Conservation (phyloP, 2,329 filamentous ascomycete genomes). For the Trichoderma atrobrunneum region DNA sequence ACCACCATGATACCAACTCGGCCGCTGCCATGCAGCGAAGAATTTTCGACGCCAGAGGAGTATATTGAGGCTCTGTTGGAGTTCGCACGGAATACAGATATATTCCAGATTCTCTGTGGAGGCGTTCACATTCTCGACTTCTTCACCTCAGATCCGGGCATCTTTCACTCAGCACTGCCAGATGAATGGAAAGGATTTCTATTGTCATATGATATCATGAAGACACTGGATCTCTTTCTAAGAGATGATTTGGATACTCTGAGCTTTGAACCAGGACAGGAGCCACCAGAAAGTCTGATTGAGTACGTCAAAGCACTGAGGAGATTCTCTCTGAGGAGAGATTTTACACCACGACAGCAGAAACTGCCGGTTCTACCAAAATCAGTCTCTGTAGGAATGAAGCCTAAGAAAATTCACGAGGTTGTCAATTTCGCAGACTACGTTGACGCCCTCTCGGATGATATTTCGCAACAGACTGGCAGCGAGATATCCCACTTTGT, state of each 20-base stretch:
- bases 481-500: slow-evolving; percentile 77
- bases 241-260: slow-evolving; percentile 63
- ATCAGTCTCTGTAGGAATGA: slow-evolving; percentile 85
- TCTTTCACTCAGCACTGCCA: slow-evolving; percentile 76
- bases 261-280: slow-evolving; percentile 26
- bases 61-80: slow-evolving; percentile 76
- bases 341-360: slow-evolving; percentile 48
- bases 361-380: slow-evolving; percentile 61
- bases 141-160: slow-evolving; percentile 78
- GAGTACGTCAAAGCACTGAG: slow-evolving; percentile 72
- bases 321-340: slow-evolving; percentile 62
- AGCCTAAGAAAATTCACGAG: slow-evolving; percentile 91
- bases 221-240: slow-evolving; percentile 77
- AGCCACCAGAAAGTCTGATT: slow-evolving; percentile 57
- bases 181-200: slow-evolving; percentile 81
- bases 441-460: slow-evolving; percentile 59
- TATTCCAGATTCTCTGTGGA: slow-evolving; percentile 87
- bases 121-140: slow-evolving; percentile 98
- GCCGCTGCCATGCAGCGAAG: slow-evolving; percentile 65
- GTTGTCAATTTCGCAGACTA: slow-evolving; percentile 88
- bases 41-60: slow-evolving; percentile 68
- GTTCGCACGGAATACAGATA: slow-evolving; percentile 70
- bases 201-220: slow-evolving; percentile 65
- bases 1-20: slow-evolving; percentile 47
- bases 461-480: slow-evolving; percentile 57